phyloP scores from a whole-genome alignment of 257 asterid genomes.

The Solanum etuberosum region DNA sequence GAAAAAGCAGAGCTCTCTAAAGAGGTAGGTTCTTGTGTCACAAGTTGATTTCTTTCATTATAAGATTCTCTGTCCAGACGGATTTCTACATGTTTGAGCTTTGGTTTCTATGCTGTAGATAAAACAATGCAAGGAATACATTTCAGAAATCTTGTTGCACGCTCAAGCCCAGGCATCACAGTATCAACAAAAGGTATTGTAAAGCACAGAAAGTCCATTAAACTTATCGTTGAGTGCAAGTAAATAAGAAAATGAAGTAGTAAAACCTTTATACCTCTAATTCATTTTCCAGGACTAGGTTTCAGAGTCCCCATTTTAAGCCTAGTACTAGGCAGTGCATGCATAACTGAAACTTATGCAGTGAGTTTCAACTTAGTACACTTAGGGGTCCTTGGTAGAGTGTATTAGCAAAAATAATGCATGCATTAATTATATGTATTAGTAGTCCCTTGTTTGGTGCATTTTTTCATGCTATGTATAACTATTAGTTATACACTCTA shows the following conservation, averaged over 20 bases:
- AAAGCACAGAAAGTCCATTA: not conserved
- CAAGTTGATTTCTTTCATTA: not conserved
- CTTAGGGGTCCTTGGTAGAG: too few species aligned
- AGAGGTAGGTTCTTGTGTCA: conserved; percentile 33
- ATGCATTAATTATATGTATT: too few species aligned
- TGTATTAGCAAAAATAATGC: too few species aligned
- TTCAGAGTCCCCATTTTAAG: not conserved
- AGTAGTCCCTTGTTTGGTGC: too few species aligned
- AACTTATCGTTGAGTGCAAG: not conserved
- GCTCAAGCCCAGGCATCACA: conserved; percentile 88
- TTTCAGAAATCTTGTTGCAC: conserved; percentile 69
- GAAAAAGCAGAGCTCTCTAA: conserved; percentile 52
- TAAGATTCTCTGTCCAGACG: not conserved
- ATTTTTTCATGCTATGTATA: too few species aligned
- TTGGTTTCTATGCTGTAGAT: conserved; percentile 37
- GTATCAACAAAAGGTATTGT: conserved; percentile 69
- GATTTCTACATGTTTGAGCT: not conserved
- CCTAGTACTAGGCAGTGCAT: not conserved
- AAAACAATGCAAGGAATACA: conserved; percentile 50
- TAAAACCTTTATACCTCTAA: not conserved
- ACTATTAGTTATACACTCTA: too few species aligned
- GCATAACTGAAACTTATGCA: not conserved
- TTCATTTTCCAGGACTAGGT: not conserved
- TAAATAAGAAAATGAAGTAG: not conserved
- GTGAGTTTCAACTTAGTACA: not conserved